A percentile compares a stretch with the other conserved stretches of the same genome.
Evolutionary conservation across 805 yeast species (phyloP).

Genomic region (Kluyveromyces lactis): DNA sequence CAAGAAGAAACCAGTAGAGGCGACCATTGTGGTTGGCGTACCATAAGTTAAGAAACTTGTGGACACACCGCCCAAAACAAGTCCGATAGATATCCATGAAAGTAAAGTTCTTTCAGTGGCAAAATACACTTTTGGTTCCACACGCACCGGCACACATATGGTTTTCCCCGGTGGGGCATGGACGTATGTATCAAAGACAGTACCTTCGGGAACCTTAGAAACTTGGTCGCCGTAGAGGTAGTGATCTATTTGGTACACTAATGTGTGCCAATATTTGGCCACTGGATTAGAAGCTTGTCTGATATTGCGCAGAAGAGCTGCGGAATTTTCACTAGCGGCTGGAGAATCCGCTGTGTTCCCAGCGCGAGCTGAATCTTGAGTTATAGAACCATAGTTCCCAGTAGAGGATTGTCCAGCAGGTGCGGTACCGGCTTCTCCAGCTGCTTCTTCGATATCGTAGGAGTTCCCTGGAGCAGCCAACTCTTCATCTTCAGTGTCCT

Average conservation of each 20-base stretch:
- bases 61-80: constrained; percentile 83
- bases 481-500: constrained; percentile 30
- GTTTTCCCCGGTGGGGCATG: constrained; percentile 82
- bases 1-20: constrained; percentile 78
- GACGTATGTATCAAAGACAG: constrained; percentile 49
- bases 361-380: constrained; percentile 4
- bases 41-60: constrained; percentile 83
- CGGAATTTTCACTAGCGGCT: constrained; percentile 24
- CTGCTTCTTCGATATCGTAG: constrained; percentile 63
- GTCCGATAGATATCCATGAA: constrained; percentile 87
- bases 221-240: constrained; percentile 44
- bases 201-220: constrained; percentile 54
- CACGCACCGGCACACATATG: constrained; percentile 88
- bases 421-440: constrained; percentile 23
- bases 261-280: constrained; percentile 16
- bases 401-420: constrained; percentile 11
- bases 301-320: constrained; percentile 22
- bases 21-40: constrained; percentile 60
- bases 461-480: constrained; percentile 45
- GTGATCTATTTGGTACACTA: constrained; percentile 29
- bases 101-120: constrained; percentile 95
- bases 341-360: constrained; percentile 6
- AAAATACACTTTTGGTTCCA: constrained; percentile 98
- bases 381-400: constrained; percentile 34
- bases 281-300: constrained; percentile 15